These are phyloP conservation scores for Thelephora terrestris DNA, from an alignment of 1,284 basidiomycete species.

Conservation along the genomic window DNA sequence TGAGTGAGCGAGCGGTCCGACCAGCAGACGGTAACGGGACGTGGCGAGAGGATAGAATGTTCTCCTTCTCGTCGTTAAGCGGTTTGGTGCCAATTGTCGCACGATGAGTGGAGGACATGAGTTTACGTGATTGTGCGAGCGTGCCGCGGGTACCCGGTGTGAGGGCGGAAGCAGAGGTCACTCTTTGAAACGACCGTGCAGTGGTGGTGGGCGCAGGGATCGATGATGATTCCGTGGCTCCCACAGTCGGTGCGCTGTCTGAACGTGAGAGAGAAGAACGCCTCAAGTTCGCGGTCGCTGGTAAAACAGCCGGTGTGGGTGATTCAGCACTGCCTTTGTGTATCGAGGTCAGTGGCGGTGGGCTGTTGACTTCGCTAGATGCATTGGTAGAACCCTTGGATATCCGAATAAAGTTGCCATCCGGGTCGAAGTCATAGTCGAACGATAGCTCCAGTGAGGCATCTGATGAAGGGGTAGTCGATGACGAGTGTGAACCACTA, in stretches of 20 bases:
- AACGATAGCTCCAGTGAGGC: slow-evolving; percentile 50
- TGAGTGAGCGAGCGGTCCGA: slow-evolving; percentile 4
- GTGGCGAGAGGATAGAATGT: slow-evolving; percentile 17
- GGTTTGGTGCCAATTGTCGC: slow-evolving; percentile 7
- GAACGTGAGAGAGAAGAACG: slow-evolving; percentile 52
- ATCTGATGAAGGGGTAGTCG: slow-evolving; percentile 39
- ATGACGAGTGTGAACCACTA: not conserved
- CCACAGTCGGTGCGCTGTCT: slow-evolving; percentile 40
- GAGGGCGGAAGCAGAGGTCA: slow-evolving; percentile 41
- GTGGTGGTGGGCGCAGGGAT: slow-evolving; percentile 20
- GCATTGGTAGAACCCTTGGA: slow-evolving; percentile 31
- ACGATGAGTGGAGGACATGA: slow-evolving; percentile 11
- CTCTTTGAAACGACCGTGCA: slow-evolving; percentile 46
- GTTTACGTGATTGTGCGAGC: slow-evolving; percentile 12
- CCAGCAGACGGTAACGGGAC: slow-evolving; percentile 7
- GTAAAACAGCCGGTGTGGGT: slow-evolving; percentile 18
- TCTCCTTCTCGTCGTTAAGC: slow-evolving; percentile 26
- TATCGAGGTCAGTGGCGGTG: slow-evolving; percentile 25
- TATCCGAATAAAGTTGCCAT: slow-evolving; percentile 49
- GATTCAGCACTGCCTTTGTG: slow-evolving; percentile 10
- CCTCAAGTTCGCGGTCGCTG: slow-evolving; percentile 31
- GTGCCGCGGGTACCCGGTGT: slow-evolving; percentile 20
- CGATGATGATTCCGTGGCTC: slow-evolving; percentile 14
- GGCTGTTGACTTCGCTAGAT: slow-evolving; percentile 24
- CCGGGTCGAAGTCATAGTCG: slow-evolving; percentile 50